Conservation (phyloP, 2,329 filamentous ascomycete genomes). For the Claviceps sp. region DNA sequence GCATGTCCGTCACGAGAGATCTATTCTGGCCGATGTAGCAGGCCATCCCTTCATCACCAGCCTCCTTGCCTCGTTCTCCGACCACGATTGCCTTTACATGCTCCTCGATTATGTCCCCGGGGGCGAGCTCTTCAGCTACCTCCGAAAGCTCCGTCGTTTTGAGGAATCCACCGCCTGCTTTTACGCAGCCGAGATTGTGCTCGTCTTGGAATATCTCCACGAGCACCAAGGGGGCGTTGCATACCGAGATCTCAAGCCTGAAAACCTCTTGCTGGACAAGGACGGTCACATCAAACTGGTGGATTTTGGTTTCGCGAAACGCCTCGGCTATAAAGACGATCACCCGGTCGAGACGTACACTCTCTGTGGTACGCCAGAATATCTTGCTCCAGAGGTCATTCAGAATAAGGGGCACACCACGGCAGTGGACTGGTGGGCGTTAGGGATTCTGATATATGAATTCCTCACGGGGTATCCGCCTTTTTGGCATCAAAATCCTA, state of each 20-base stretch:
- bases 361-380: slow-evolving; percentile 72
- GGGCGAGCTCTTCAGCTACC: slow-evolving; percentile 73
- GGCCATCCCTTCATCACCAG: slow-evolving; percentile 76
- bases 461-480: slow-evolving; percentile 76
- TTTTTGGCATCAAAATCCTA: slow-evolving; percentile 77
- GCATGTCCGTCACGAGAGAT: slow-evolving; percentile 73
- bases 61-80: slow-evolving; percentile 66
- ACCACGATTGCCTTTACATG: slow-evolving; percentile 68
- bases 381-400: slow-evolving; percentile 74
- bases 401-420: slow-evolving; percentile 65
- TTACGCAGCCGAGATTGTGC: slow-evolving; percentile 72
- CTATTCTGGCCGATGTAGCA: slow-evolving; percentile 62
- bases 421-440: slow-evolving; percentile 78
- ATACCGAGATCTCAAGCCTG: slow-evolving; percentile 71
- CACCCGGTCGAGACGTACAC: slow-evolving; percentile 60
- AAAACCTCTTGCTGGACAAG: slow-evolving; percentile 66
- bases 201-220: slow-evolving; percentile 70
- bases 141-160: slow-evolving; percentile 65
- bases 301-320: slow-evolving; percentile 77
- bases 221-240: slow-evolving; percentile 65
- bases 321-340: slow-evolving; percentile 44
- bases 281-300: slow-evolving; percentile 72
- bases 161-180: slow-evolving; percentile 67
- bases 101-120: slow-evolving; percentile 73
- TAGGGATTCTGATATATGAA: slow-evolving; percentile 74